A percentile compares a stretch with the other conserved stretches of the same genome.
phyloP scores from a whole-genome alignment of 208 protist genomes.

The Leishmania amazonensis region DNA sequence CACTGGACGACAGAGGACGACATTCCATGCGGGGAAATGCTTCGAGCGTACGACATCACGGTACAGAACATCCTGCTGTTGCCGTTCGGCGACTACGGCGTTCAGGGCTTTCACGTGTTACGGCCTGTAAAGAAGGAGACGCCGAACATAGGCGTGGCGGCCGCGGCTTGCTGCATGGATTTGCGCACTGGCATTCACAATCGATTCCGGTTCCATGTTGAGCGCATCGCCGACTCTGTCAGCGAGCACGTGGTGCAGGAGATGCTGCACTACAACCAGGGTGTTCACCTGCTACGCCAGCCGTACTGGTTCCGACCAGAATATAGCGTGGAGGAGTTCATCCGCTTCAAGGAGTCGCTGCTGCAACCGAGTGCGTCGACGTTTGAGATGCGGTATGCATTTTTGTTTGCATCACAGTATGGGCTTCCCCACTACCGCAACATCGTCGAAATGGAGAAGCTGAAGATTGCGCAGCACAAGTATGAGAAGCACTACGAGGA shows the following conservation, averaged over 20 bases:
- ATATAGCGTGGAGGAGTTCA: constrained; percentile 92
- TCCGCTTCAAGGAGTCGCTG: constrained; percentile 88
- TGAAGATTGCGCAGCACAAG: constrained; percentile 88
- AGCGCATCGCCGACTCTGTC: constrained; percentile 86
- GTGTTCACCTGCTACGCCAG: constrained; percentile 84
- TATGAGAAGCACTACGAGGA: constrained; percentile 91
- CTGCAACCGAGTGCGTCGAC: constrained; percentile 83
- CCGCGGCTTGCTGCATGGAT: constrained; percentile 86
- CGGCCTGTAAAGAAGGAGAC: constrained; percentile 67
- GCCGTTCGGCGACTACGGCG: constrained; percentile 83
- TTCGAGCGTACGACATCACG: constrained; percentile 62
- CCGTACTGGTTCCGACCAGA: constrained; percentile 87
- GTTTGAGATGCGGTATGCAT: constrained; percentile 88
- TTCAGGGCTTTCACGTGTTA: constrained; percentile 82
- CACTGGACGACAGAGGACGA: constrained; percentile 82
- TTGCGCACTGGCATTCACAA: constrained; percentile 90
- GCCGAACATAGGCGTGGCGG: constrained; percentile 84
- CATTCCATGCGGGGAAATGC: constrained; percentile 44
- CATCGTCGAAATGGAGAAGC: constrained; percentile 85
- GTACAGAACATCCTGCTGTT: constrained; percentile 74
- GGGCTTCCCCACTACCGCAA: constrained; percentile 73
- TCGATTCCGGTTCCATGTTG: constrained; percentile 90
- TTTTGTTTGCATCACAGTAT: constrained; percentile 65
- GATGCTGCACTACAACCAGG: constrained; percentile 83
- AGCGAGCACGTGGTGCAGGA: constrained; percentile 87